Evolutionary conservation across 768 basidiomycete genomes (phyloP).

Genomic region (Suillus clintonianus): DNA sequence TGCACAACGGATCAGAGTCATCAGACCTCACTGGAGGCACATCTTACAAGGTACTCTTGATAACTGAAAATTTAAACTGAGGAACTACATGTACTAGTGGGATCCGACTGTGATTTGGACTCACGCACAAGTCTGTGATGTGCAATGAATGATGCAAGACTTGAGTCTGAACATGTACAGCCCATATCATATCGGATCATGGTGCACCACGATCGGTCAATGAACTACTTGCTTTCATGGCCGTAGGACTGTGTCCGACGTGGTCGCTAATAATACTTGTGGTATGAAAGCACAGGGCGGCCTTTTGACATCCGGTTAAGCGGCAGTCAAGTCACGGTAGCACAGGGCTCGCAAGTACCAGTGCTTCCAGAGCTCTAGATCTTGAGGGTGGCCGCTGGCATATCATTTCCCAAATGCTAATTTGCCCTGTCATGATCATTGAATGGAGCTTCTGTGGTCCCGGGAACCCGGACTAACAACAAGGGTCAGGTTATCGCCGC

Average conservation of each 20-base stretch:
- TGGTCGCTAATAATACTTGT: not conserved
- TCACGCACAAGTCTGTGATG: too few species aligned
- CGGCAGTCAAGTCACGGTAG: not conserved
- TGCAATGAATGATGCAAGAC: not conserved
- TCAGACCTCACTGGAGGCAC: not conserved
- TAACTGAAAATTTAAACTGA: too few species aligned
- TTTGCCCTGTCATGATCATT: not conserved
- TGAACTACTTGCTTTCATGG: not conserved
- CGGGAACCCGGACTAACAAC: not conserved
- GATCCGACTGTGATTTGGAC: not conserved
- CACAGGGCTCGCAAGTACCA: not conserved
- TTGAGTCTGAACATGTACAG: not conserved
- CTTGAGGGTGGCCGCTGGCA: not conserved
- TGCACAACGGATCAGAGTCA: not conserved
- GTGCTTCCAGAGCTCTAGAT: not conserved
- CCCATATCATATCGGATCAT: not conserved
- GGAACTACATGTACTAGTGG: too few species aligned
- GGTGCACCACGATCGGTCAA: not conserved
- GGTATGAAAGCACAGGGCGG: not conserved
- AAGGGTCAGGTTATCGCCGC: not conserved
- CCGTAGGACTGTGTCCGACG: not conserved
- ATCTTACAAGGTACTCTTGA: not conserved
- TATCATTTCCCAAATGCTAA: not conserved
- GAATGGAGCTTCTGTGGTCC: not conserved
- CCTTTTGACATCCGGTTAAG: not conserved